Evolutionary conservation across 805 yeast species (phyloP), one percentile per base, ranked within the genome.

Genomic region (Candida vaughaniae): DNA sequence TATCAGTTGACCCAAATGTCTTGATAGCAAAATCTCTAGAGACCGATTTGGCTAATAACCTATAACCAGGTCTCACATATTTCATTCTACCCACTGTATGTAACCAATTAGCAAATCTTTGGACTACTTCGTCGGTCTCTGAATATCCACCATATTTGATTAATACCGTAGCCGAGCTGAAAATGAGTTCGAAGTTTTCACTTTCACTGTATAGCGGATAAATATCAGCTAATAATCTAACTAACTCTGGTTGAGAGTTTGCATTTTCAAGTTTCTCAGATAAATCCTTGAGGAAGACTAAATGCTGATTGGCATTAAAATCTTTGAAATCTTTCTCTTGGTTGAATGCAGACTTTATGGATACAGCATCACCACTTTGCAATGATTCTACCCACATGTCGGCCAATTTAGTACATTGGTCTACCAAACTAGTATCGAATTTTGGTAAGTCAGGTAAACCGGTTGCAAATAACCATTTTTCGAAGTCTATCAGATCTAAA

Each of bases 51-150:
- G 38, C 39, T 32, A 62, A 53, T 27, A 55, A 37, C 23, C 36
- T 42, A 41, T 55, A 62, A 7, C 66, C 66, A 3, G 66, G 66
- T 39, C 66, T 47, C 18, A 59, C 61, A 36, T 47, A 61, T 46
- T 62, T 62, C 68, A 62, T 62, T 43, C 68, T 48, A 7, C 68
- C 68, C 15, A 58, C 60, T 6, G 60, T 49, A 6, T 64, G 66
- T 38, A 62, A 45, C 66, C 66, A 62, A 17, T 29, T 27, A 6
- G 64, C 52, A 43, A 56, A 60, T 7, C 39, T 34, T 4, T 22
- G 18, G 3, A 55, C 64, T 3, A 44, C 26, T 5, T 34, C 42
- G 22, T 53, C 55, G 2, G 23, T 15, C 2, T 39, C 37, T 2
- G 29, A 15, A 22, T 36, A 49, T 3, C 43, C 22, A 1, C 63